A percentile compares a stretch with the other conserved stretches of the same genome.
phyloP scores from a whole-genome alignment of 2,329 filamentous ascomycete genomes.

The Davidsoniella neocaledoniae region DNA sequence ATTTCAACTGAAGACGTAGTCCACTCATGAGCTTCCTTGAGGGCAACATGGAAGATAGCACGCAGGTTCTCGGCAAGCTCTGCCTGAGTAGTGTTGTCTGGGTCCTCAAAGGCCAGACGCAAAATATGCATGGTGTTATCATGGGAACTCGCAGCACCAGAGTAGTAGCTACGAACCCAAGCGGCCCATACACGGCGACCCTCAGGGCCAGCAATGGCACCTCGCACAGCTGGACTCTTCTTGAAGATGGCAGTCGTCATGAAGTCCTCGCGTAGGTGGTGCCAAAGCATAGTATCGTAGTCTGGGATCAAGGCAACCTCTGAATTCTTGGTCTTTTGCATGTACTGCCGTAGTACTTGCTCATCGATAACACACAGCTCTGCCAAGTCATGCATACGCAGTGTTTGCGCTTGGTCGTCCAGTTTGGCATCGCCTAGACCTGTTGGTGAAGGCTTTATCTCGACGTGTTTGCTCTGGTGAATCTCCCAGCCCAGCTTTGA shows the following conservation, averaged over 20 bases:
- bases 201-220: conserved; percentile 43
- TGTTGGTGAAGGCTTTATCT: conserved; percentile 30
- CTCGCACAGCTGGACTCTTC: conserved; percentile 42
- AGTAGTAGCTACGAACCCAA: conserved; percentile 52
- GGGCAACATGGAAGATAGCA: conserved; percentile 49
- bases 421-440: conserved; percentile 15
- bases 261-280: conserved; percentile 67
- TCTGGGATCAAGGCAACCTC: conserved; percentile 34
- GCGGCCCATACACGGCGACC: conserved; percentile 48
- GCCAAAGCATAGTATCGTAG: conserved; percentile 53
- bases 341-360: conserved; percentile 35
- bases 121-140: conserved; percentile 55
- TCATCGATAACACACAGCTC: conserved; percentile 49
- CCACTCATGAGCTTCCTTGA: conserved; percentile 55
- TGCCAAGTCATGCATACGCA: conserved; percentile 45
- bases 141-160: conserved; percentile 29
- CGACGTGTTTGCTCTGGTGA: conserved; percentile 56
- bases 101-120: conserved; percentile 49
- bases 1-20: conserved; percentile 52
- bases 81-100: conserved; percentile 21
- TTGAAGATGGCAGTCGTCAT: conserved; percentile 46
- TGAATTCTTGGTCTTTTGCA: conserved; percentile 30
- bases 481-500: conserved; percentile 58
- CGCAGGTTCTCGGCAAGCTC: conserved; percentile 37
- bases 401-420: conserved; percentile 19